Conservation (phyloP, 345 rosid species). For the Carallia brachiata region DNA sequence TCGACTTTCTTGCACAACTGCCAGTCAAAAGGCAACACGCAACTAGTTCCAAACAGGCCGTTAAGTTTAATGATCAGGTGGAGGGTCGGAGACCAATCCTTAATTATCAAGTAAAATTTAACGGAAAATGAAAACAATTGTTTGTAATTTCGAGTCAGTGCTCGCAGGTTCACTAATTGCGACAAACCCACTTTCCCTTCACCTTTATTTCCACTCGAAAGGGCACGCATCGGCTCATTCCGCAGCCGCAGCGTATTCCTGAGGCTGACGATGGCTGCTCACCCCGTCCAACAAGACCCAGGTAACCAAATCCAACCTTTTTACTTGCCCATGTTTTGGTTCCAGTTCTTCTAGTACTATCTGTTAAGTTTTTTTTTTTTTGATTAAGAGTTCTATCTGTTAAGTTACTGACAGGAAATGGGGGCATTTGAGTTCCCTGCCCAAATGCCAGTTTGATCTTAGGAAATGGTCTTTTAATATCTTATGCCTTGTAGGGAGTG, state of each 20-base stretch:
- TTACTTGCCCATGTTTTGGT: background rate
- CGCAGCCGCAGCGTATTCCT: background rate
- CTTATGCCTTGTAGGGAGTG: too few species aligned
- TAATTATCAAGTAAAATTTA: background rate
- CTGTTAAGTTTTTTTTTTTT: too few species aligned
- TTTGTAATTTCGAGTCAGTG: conserved; percentile 1
- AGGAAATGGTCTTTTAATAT: too few species aligned
- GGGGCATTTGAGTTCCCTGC: too few species aligned
- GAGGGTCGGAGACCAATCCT: background rate
- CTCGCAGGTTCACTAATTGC: background rate
- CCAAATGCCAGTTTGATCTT: too few species aligned
- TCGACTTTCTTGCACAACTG: too few species aligned
- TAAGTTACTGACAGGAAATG: too few species aligned
- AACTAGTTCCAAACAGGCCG: too few species aligned
- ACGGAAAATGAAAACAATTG: conserved; percentile 8
- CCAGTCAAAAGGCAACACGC: background rate
- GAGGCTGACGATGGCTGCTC: conserved; percentile 15
- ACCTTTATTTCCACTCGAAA: background rate
- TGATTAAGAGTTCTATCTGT: too few species aligned
- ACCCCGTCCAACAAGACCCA: conserved; percentile 2
- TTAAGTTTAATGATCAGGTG: background rate
- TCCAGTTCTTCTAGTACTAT: background rate
- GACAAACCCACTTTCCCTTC: background rate
- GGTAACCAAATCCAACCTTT: conserved; percentile 4
- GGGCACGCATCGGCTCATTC: background rate